Conservation (phyloP, 345 rosid species). For the Eucalyptus microcorys region DNA sequence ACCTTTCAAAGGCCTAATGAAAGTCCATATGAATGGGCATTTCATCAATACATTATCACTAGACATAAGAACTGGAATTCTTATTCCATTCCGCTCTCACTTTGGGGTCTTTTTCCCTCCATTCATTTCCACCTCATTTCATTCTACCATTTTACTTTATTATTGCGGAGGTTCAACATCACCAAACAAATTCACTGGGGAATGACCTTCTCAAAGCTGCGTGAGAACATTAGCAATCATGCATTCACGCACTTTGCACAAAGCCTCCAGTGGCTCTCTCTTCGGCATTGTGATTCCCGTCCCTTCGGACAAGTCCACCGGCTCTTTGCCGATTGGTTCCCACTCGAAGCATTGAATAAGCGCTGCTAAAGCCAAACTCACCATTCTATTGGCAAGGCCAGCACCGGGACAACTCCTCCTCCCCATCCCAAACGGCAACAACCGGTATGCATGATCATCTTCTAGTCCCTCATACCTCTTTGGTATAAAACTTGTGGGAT, state of each 20-base stretch:
- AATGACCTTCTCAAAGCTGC: neutral
- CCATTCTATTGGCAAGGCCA: conserved; percentile 18
- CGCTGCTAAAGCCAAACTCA: conserved; percentile 16
- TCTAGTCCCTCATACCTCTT: too few species aligned
- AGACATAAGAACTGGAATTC: neutral
- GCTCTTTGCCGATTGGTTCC: conserved; percentile 16
- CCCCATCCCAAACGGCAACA: too few species aligned
- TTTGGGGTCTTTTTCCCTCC: neutral
- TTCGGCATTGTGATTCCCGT: conserved; percentile 28
- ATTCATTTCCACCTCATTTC: neutral
- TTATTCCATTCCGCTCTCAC: neutral
- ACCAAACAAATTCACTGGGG: neutral
- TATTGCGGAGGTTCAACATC: neutral
- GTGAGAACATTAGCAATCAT: neutral
- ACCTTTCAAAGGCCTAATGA: neutral
- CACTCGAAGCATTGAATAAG: conserved; percentile 55
- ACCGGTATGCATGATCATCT: too few species aligned
- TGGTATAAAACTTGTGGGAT: too few species aligned
- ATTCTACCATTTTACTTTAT: neutral
- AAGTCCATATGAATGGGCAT: neutral
- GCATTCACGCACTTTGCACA: conserved; percentile 6
- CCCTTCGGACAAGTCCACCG: conserved; percentile 32
- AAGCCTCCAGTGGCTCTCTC: conserved; percentile 20
- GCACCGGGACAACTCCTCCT: conserved; percentile 38
- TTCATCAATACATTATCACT: neutral